Percentiles rank a stretch among this genome's conserved stretches.
Evolutionary conservation across 2,329 filamentous ascomycete genomes (phyloP).

Genomic region (Diaporthe capsici): DNA sequence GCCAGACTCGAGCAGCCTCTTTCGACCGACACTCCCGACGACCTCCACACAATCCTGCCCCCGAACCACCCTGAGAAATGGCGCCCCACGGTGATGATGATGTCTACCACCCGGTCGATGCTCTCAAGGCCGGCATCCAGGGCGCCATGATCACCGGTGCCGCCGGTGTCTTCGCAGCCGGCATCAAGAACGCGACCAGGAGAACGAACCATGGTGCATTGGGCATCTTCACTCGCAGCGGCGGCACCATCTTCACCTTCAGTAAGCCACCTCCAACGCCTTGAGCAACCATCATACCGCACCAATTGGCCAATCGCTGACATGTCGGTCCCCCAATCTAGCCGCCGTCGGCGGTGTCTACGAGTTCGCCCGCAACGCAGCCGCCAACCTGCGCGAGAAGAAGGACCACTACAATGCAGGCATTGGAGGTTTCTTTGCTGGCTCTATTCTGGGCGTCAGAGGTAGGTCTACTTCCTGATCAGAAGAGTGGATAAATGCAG

Average conservation of each 20-base stretch:
- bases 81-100: conserved; percentile 51
- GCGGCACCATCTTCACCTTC: conserved; percentile 78
- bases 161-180: conserved; percentile 67
- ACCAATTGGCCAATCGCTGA: conserved; percentile 33
- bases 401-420: conserved; percentile 83
- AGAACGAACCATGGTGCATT: conserved; percentile 85
- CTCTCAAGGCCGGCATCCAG: conserved; percentile 68
- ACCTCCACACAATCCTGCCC: conserved; percentile 36
- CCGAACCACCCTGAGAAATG: conserved; percentile 43
- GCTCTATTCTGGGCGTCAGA: conserved; percentile 78
- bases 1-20: conserved; percentile 27
- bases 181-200: conserved; percentile 86
- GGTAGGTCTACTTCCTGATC: conserved; percentile 67
- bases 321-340: conserved; percentile 51
- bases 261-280: conserved; percentile 60
- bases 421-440: conserved; percentile 82
- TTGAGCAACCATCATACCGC: background rate
- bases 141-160: conserved; percentile 69
- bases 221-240: conserved; percentile 85
- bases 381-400: conserved; percentile 88
- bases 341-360: conserved; percentile 82
- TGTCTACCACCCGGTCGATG: conserved; percentile 64
- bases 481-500: conserved; percentile 8
- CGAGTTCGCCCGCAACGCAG: conserved; percentile 80
- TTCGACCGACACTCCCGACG: conserved; percentile 26